Evolutionary conservation across 1,139 yeast genomes (phyloP), one percentile per base, ranked within the genome.

Genomic region (Lodderomyces elongisporus): DNA sequence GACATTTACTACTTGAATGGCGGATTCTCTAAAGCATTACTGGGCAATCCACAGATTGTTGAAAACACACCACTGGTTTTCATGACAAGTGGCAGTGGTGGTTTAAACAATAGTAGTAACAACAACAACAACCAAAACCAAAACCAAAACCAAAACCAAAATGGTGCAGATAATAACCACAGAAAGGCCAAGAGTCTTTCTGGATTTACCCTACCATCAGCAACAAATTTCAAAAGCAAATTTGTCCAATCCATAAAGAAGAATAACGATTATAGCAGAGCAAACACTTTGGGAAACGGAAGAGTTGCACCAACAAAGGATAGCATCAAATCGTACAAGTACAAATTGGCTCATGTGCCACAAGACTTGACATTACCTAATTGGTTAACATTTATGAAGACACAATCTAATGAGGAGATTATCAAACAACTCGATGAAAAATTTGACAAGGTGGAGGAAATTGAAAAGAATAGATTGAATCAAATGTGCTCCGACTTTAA

Each of bases 401-500:
- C 41, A 14, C 26, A 37, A 4, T 52, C 54, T 21, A 49, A 56
- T n/a, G 51, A 49, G 3, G 33, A 31, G 4, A 56, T 68, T 1
- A 51, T 63, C n/a, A 49, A 52, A 2, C 47, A 58, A 14, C 51
- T 77, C 31, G 49, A 60, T 14, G 40, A 50, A 8, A 62, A 70
- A 37, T 72, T 75, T 43, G 52, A 58, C 35, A 68, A 62, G 38
- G 69, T 76, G 38, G 82, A 77, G 52, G 56, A 54, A 25, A 48
- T 65, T 33, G 85, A 78, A 47, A 68, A 66, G 40, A 48, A 59
- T 12, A 56, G 83, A 40, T 54, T 77, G 30, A 67, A 64, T 34
- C 51, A 58, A 49, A 54, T 32, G 25, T 32, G 31, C 6, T 22
- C 38, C 4, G 34, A 39, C 25, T 37, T 27, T 12, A 35, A 35